A percentile compares a stretch with the other conserved stretches of the same genome.
Evolutionary conservation across 768 basidiomycete genomes (phyloP).

Genomic region (Mrakia frigida): DNA sequence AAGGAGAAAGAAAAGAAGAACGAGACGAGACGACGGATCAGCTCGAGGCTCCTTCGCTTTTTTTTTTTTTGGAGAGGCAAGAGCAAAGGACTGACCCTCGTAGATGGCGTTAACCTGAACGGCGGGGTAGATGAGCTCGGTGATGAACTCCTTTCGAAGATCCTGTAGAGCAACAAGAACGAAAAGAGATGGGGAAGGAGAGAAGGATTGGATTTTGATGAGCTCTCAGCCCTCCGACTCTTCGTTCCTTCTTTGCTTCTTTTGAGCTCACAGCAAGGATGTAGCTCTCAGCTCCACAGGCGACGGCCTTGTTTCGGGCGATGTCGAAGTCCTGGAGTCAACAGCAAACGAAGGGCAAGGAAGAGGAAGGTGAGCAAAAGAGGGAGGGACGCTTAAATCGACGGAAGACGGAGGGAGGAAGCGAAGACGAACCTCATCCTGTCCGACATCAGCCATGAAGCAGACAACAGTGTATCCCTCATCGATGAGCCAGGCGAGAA

Average conservation of each 20-base stretch:
- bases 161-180: constrained; percentile 53
- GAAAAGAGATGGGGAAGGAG: background rate
- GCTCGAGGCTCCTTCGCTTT: background rate
- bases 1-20: constrained; percentile 1
- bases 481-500: constrained; percentile 98
- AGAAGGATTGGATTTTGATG: background rate
- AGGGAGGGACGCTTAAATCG: background rate
- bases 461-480: constrained; percentile 94
- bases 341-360: no score
- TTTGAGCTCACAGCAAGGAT: constrained; percentile 64
- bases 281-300: constrained; percentile 93
- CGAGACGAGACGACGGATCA: constrained; percentile 3
- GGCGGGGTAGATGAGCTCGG: constrained; percentile 94
- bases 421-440: constrained; percentile 40
- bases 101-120: constrained; percentile 99
- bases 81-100: constrained; percentile 56
- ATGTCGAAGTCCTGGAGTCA: constrained; percentile 76
- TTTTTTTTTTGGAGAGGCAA: no score
- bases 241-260: background rate
- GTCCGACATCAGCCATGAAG: constrained; percentile 58
- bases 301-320: constrained; percentile 79
- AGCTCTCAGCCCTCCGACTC: background rate
- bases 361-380: background rate
- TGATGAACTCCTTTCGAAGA: constrained; percentile 88
- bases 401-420: background rate